These are phyloP conservation scores for Chenopodium suecicum DNA, from an alignment of 148 eudicot genomes.

Conservation along the genomic window DNA sequence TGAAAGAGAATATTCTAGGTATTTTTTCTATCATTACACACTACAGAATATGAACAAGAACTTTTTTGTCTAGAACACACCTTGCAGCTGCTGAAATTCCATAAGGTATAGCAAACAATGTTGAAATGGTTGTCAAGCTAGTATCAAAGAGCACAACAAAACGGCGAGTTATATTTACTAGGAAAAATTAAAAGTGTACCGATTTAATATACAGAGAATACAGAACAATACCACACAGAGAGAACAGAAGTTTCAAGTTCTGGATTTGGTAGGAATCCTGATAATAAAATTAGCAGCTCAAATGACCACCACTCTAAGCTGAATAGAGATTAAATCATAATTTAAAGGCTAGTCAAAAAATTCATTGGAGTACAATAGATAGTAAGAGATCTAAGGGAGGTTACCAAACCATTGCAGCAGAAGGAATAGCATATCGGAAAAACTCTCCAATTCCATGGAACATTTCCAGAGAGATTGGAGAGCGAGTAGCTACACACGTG, in stretches of 20 bases:
- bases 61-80: slow-evolving; percentile 21
- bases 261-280: slow-evolving; percentile 75
- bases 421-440: slow-evolving; percentile 68
- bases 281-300: slow-evolving; percentile 65
- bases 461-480: slow-evolving; percentile 57
- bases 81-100: slow-evolving; percentile 68
- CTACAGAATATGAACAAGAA: background rate
- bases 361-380: background rate
- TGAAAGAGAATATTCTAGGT: too few relatives aligned
- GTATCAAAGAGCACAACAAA: background rate
- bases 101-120: slow-evolving; percentile 62
- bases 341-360: background rate
- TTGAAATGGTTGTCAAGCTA: slow-evolving; percentile 55
- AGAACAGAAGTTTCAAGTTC: slow-evolving; percentile 73
- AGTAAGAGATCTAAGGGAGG: background rate
- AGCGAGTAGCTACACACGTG: slow-evolving; percentile 52
- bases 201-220: background rate
- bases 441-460: slow-evolving; percentile 55
- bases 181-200: background rate
- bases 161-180: background rate
- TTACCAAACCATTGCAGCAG: slow-evolving; percentile 79
- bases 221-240: slow-evolving; percentile 46
- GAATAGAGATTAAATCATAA: slow-evolving; percentile 5
- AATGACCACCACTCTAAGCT: slow-evolving; percentile 83
- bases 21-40: too few relatives aligned